Base-by-base conservation (phyloP, 345 rosid species). In the Abelmoschus esculentus region DNA sequence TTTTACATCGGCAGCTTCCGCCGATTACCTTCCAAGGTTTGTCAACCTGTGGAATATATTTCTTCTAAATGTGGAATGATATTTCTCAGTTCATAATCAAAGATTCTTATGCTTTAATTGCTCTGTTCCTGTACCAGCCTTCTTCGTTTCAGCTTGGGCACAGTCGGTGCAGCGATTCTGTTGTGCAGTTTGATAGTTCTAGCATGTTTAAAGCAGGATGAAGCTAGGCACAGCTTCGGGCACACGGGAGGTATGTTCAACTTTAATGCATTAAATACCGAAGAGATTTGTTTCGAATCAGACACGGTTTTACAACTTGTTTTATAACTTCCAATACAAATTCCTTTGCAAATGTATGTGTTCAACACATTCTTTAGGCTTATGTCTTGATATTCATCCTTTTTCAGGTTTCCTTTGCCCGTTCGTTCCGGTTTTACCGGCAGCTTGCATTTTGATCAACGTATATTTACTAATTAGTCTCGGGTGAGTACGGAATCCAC, bases 361-460 rank as follows among this genome's bases (percentile, higher is more conserved):
- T 32, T 32, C 36, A 32, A 32, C 26, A 5, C 3, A 2, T 47
- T 7, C 50, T 40, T 18, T 11, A 10, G 17, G 67, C 12, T 11
- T 63, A 28, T 14, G 57, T 28, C 11, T 46, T 46, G 55, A 46
- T 66, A 12, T 67, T 68, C 15, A n/a, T 10, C 55, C 59, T 40
- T 46, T 57, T 62, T 26, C 91, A 87, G 91, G 91, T 70, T 87
- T 87, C 59, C 68, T 80, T 46, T 87, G 91, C 72, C 89, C 89
- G 19, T 82, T 76, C 5, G 91, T 87, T 36, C 91, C 91, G 3
- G 79, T 72, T 71, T 72, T 87, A 66, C 91, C 91, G 1, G 81
- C 77, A 61, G 83, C 82, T 50, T 80, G 89, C 86, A 78, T 87
- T 61, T 79, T 87, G 50, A 77, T 87, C 77, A 85, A 87, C 68